Evolutionary conservation across 2,329 filamentous ascomycete genomes (phyloP), one percentile per base, ranked within the genome.

Genomic region (Botrytis sinoallii): DNA sequence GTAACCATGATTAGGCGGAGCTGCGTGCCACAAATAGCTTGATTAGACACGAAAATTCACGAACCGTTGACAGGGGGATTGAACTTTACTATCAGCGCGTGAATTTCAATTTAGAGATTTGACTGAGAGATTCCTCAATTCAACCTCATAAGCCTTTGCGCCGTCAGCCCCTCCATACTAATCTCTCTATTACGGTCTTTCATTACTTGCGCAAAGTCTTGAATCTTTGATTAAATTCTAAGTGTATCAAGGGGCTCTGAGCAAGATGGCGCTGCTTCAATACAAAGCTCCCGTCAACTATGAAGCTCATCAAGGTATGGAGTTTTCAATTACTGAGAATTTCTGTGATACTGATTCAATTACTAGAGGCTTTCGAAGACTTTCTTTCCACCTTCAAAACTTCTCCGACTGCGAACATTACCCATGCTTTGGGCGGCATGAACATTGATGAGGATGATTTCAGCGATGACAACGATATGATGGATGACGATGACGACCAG

Each of bases 301-400:
- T 85, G 89, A 91, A 80, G 90, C 91, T 80, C 96, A 99, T 83
- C 90, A 96, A 84, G 86, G 93, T 94, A 84, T 79, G 90, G 83
- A 14, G n/a, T 66, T 73, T 46, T 63, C n/a, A n/a, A 35, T 42
- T 32, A n/a, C 46, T 71, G 20, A 57, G 77, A 3, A 8, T 29
- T n/a, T 59, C 12, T 40, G 1, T 52, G 32, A 60, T 59, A n/a
- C 71, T 72, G 22, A 72, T n/a, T 1, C 25, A 60, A 32, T 25
- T 32, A 72, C 64, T 78, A 95, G 93, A 83, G 79, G 92, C 92
- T 69, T 96, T 99, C 83, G 91, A 97, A 84, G 90, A 92, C 80
- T 99, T 99, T 82, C 86, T 99, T 76, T 86, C 88, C 79, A 90
- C 90, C 76, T 99, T 97, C 90, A 98, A 99, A 85, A 91, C 91